Evolutionary conservation across 495 filamentous ascomycete species (phyloP).

Genomic region (Penicillium pulvis): DNA sequence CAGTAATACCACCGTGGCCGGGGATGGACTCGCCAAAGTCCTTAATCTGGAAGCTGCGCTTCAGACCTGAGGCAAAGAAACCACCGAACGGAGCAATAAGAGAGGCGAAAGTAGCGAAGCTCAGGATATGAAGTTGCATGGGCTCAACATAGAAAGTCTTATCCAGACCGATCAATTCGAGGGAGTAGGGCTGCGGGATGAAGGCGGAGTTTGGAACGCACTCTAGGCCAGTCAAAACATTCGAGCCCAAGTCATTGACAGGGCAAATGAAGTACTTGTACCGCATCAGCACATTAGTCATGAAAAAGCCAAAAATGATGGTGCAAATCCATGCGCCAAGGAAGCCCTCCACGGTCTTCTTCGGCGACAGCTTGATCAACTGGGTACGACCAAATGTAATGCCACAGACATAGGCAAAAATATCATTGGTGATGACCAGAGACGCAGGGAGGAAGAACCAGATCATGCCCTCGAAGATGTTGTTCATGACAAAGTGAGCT

Average conservation of each 20-base stretch:
- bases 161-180: conserved; percentile 66
- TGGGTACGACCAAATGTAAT: conserved; percentile 97
- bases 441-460: conserved; percentile 99
- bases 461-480: conserved; percentile 99
- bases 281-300: conserved; percentile 86
- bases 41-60: conserved; percentile 99
- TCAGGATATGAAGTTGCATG: conserved; percentile 92
- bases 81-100: conserved; percentile 98
- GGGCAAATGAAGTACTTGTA: conserved; percentile 99
- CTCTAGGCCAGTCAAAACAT: conserved; percentile 84
- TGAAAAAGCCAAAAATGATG: conserved; percentile 75
- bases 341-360: conserved; percentile 99
- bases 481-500: conserved; percentile 99
- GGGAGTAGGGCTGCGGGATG: conserved; percentile 71
- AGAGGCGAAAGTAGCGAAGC: conserved; percentile 91
- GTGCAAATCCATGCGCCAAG: conserved; percentile 97
- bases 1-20: conserved; percentile 97
- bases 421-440: conserved; percentile 97
- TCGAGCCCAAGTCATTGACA: conserved; percentile 93
- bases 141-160: conserved; percentile 69
- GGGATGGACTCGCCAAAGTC: conserved; percentile 99
- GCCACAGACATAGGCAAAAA: conserved; percentile 96
- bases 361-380: conserved; percentile 96
- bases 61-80: conserved; percentile 97
- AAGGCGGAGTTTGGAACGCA: conserved; percentile 96